A percentile compares a stretch with the other conserved stretches of the same genome.
phyloP scores from a whole-genome alignment of 768 basidiomycete species.

The Tricholoma sp. region DNA sequence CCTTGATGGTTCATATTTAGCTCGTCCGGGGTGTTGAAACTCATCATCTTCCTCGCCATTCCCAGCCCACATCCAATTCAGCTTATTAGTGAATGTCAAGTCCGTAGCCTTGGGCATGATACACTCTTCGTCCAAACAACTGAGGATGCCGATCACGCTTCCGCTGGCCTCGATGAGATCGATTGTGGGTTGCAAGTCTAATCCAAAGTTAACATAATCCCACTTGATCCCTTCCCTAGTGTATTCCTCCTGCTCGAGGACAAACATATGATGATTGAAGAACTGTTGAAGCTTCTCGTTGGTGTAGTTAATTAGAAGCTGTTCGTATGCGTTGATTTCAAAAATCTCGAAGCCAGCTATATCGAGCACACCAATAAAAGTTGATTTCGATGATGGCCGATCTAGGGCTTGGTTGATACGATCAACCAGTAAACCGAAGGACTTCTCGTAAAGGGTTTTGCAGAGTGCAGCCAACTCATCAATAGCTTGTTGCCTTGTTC shows the following conservation, averaged over 20 bases:
- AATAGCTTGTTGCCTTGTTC: slow-evolving; percentile 86
- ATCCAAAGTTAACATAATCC: slow-evolving; percentile 97
- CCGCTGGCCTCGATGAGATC: slow-evolving; percentile 92
- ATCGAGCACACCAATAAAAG: slow-evolving; percentile 97
- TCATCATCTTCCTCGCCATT: slow-evolving; percentile 41
- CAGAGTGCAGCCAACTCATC: slow-evolving; percentile 90
- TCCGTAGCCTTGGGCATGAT: slow-evolving; percentile 99
- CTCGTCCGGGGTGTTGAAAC: slow-evolving; percentile 63
- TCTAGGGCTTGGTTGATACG: slow-evolving; percentile 93
- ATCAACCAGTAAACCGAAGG: slow-evolving; percentile 90
- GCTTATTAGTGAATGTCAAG: slow-evolving; percentile 89
- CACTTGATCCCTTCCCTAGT: slow-evolving; percentile 94
- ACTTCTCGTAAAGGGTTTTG: slow-evolving; percentile 97
- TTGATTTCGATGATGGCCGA: slow-evolving; percentile 84
- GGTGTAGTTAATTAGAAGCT: slow-evolving; percentile 97
- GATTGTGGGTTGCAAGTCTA: slow-evolving; percentile 97
- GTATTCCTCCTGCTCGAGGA: slow-evolving; percentile 98
- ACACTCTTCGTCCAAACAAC: slow-evolving; percentile 94
- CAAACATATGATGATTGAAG: slow-evolving; percentile 99
- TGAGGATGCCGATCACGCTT: slow-evolving; percentile 81
- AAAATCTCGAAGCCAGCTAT: slow-evolving; percentile 99
- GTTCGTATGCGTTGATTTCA: slow-evolving; percentile 92
- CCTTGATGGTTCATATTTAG: slow-evolving; percentile 81
- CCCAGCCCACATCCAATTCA: slow-evolving; percentile 71
- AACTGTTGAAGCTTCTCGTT: slow-evolving; percentile 98